Base-by-base conservation (phyloP, 148 eudicot species). In the Spergularia marina region DNA sequence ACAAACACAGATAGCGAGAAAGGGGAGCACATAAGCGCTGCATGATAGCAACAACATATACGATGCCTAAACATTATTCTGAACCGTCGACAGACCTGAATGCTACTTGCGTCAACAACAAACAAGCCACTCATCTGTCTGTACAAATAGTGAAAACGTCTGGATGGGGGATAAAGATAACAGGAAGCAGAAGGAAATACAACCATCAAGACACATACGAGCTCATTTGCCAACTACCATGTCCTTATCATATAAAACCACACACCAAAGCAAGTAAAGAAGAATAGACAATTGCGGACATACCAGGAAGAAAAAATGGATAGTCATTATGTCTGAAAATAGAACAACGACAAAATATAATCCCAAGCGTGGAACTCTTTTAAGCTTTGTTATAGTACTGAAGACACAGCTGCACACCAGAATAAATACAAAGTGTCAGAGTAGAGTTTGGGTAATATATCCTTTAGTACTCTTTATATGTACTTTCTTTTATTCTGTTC, bases 301-400 rank as follows among this genome's bases (percentile, higher is more conserved):
- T 92, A 95, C 98, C 94, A 95, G 90, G 90, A 90, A 95, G 91
- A 95, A 95, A 91, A 95, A 92, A 83, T 95, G 98, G 72, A 95
- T 86, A 16, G 98, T 92, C 98, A 95, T 95, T 23, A 95, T 91
- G 71, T 95, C 98, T 39, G 98, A 95, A 54, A 93, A 88, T 23
- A 90, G 80, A 58, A 95, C 91, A 15, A 90, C 98, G 12, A 95
- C 87, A 73, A 92, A 95, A 82, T 95, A 95, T 86, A 90, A 88
- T 78, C 98, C 98, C 83, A 87, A 23, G 39, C 89, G 84, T 79
- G 97, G 96, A 77, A 95, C 91, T 85, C 76, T 84, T 54, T 89
- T 78, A 76, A 95, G 71, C 78, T 88, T 92, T 81, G 94, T 92
- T 61, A 95, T 84, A 47, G 96, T 89, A 84, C 97, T 90, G 83